Evolutionary conservation across 1,284 basidiomycete genomes (phyloP).

Genomic region (Hypsizygus ulmarius): DNA sequence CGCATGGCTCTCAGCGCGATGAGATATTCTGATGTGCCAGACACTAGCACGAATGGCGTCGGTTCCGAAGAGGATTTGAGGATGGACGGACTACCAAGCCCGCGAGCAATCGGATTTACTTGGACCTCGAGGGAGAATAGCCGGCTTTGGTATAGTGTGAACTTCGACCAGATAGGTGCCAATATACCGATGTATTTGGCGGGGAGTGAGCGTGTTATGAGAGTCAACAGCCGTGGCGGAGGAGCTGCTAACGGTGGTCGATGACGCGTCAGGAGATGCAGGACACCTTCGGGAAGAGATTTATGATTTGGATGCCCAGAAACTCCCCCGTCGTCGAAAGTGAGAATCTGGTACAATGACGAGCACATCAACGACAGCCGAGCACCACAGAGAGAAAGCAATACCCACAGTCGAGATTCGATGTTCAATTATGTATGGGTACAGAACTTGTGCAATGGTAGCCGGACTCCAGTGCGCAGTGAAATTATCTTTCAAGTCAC

Average conservation of each 20-base stretch:
- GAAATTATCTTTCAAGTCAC: constrained; percentile 80
- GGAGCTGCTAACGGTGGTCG: too few relatives aligned
- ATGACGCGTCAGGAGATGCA: constrained; percentile 34
- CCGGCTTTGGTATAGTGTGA: constrained; percentile 32
- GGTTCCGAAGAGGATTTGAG: background rate
- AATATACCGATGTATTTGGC: constrained; percentile 62
- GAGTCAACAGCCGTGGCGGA: constrained; percentile 43
- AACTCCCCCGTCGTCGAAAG: constrained; percentile 83
- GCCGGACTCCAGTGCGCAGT: constrained; percentile 62
- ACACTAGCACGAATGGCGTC: constrained; percentile 45
- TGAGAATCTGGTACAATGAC: constrained; percentile 85
- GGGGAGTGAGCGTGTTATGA: constrained; percentile 56
- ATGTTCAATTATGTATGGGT: constrained; percentile 56
- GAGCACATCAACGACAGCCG: background rate
- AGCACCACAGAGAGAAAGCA: background rate
- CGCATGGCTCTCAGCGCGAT: constrained; percentile 69
- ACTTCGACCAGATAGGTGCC: constrained; percentile 46
- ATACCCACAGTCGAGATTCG: constrained; percentile 62
- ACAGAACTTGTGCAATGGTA: constrained; percentile 60
- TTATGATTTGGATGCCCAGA: constrained; percentile 91
- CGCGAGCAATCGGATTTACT: constrained; percentile 11
- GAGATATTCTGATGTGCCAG: constrained; percentile 55
- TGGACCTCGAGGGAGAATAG: constrained; percentile 18
- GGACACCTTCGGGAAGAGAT: constrained; percentile 63
- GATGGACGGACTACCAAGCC: background rate